These are phyloP conservation scores for Hypoxylon sp. DNA, from an alignment of 2,329 filamentous ascomycete genomes.

Conservation along the genomic window DNA sequence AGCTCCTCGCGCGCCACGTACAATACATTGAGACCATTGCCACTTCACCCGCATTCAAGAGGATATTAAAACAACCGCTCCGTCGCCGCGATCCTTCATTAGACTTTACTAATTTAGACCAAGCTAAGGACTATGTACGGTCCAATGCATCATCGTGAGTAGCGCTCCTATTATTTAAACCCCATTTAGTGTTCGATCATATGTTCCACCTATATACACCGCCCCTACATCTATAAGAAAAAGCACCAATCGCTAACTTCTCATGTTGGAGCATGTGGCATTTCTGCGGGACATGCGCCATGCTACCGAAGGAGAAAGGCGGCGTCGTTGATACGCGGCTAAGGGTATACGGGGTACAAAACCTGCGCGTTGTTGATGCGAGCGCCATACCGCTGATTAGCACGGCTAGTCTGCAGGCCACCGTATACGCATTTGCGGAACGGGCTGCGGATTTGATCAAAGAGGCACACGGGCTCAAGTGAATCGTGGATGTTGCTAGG, in stretches of 20 bases:
- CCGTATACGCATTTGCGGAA: constrained; percentile 54
- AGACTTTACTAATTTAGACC: constrained; percentile 4
- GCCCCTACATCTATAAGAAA: not conserved
- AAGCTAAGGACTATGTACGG: constrained; percentile 36
- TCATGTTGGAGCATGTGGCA: constrained; percentile 37
- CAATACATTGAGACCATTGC: constrained; percentile 34
- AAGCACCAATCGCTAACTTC: constrained; percentile 2
- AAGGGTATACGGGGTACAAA: constrained; percentile 55
- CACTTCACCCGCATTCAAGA: constrained; percentile 19
- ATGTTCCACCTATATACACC: not conserved
- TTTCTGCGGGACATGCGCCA: constrained; percentile 49
- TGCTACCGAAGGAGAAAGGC: constrained; percentile 53
- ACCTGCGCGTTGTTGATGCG: constrained; percentile 56
- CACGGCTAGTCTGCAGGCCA: constrained; percentile 53
- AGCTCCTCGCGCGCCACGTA: constrained; percentile 34
- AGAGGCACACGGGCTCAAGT: constrained; percentile 11
- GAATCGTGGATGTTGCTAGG: not conserved
- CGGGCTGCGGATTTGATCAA: constrained; percentile 54
- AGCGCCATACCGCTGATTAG: constrained; percentile 56
- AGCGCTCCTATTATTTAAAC: not conserved
- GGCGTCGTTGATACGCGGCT: constrained; percentile 56
- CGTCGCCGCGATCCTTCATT: constrained; percentile 12
- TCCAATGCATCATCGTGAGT: constrained; percentile 36
- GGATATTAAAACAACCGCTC: constrained; percentile 39
- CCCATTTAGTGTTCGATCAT: not conserved